phyloP scores from a whole-genome alignment of 257 asterid genomes.

The Haberlea rhodopensis region DNA sequence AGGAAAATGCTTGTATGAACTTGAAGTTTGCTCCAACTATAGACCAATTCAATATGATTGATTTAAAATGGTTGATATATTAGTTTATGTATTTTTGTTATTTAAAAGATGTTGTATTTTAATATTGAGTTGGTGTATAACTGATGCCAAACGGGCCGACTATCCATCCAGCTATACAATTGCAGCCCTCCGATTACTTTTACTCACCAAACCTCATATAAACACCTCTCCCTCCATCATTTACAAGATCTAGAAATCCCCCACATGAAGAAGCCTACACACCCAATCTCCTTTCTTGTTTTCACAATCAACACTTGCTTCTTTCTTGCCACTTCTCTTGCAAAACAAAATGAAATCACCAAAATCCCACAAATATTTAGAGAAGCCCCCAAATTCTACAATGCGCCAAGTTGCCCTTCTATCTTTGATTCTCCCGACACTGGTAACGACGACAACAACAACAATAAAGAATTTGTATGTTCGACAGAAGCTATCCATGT shows the following conservation, averaged over 20 bases:
- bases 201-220: slow-evolving; percentile 4
- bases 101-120: too few species aligned
- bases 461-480: slow-evolving; percentile 26
- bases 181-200: slow-evolving; percentile 6
- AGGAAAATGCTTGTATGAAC: too few species aligned
- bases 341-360: too few species aligned
- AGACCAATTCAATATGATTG: too few species aligned
- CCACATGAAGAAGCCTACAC: slow-evolving; percentile 35
- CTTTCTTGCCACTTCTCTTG: too few species aligned
- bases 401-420: slow-evolving; percentile 42
- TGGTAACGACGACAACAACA: not conserved
- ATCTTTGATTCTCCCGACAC: not conserved
- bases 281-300: slow-evolving; percentile 10
- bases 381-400: slow-evolving; percentile 64
- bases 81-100: too few species aligned
- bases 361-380: too few species aligned
- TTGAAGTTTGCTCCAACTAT: too few species aligned
- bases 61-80: too few species aligned
- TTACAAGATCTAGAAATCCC: slow-evolving; percentile 10
- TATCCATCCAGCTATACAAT: slow-evolving; percentile 12
- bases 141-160: too few species aligned
- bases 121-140: too few species aligned
- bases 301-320: slow-evolving; percentile 28
- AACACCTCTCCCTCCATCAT: slow-evolving; percentile 12
- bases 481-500: slow-evolving; percentile 43